Base-by-base conservation (phyloP, 2,329 filamentous ascomycete genomes). In the Penicillium thymicola region DNA sequence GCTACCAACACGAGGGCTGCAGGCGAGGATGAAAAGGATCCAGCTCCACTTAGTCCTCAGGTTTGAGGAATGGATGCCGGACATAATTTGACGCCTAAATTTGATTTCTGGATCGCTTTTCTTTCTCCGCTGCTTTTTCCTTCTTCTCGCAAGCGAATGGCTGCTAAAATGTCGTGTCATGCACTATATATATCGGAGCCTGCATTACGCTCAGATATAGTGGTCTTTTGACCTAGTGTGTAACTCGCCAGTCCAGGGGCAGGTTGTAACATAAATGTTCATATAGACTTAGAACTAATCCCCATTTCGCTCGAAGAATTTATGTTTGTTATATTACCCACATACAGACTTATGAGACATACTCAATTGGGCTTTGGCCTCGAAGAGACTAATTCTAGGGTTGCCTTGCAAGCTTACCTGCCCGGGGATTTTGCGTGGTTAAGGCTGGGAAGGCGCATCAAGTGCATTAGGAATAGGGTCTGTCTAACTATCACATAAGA, bases 1-100 rank as follows among this genome's bases (percentile, higher is more conserved):
- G 62, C 65, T 5, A 65, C 65, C 1, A 69, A 69, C 49, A 49
- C 44, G 30, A 63, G 46, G 6, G 8, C 11, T 40, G 23, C 2
- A 23, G 8, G 3, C 6, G 2, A 5, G 6, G 14, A 25, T 5
- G 36, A 18, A 28, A 51, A 40, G 16, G 18, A 51, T 27, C 9
- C n/a, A n/a, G 18, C 8, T 44, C 32, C 32, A 16, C 14, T 44
- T 27, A n/a, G 25, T 37, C 25, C 38, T 30, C 8, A 21, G 25
- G 46, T 51, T 44, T 45, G 4, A 44, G 10, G 27, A 18, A 42
- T 28, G 18, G 16, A n/a, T 36, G 2, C 8, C 23, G 10, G 23
- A 21, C 11, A 14, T 27, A 3, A n/a, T 14, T 23, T 16, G 38
- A 14, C 11, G 4, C 7, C 13, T 13, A 27, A 10, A 9, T 34